phyloP scores from a whole-genome alignment of 768 basidiomycete genomes.

The Mycena venus region DNA sequence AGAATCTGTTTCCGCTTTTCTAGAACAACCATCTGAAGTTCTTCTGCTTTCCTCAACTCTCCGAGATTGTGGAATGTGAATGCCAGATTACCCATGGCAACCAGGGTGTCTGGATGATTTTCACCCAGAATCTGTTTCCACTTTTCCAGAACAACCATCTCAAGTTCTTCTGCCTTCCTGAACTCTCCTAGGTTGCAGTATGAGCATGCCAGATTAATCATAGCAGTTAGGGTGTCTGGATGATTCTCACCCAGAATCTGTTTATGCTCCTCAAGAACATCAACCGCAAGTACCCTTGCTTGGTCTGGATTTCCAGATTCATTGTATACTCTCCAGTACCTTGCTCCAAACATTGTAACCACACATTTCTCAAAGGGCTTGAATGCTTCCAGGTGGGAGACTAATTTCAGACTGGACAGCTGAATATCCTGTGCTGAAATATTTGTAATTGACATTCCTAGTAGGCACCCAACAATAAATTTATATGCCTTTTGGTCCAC shows the following conservation, averaged over 20 bases:
- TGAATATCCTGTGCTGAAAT: neutral
- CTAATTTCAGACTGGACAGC: neutral
- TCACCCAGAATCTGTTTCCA: too few relatives aligned
- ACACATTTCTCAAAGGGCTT: too few relatives aligned
- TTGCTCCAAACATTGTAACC: too few relatives aligned
- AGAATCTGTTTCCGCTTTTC: neutral
- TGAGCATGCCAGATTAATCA: too few relatives aligned
- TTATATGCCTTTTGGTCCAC: neutral
- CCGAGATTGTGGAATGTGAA: neutral
- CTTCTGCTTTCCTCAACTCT: neutral
- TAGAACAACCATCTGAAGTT: neutral
- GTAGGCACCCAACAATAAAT: neutral
- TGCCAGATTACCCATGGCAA: neutral
- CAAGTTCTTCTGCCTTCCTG: too few relatives aligned
- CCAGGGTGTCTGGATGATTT: neutral
- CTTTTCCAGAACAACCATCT: too few relatives aligned
- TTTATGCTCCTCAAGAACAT: too few relatives aligned
- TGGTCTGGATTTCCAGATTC: too few relatives aligned
- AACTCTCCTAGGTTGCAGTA: neutral
- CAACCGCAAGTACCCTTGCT: too few relatives aligned
- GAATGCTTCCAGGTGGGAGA: neutral
- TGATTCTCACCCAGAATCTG: too few relatives aligned
- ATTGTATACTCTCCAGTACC: too few relatives aligned
- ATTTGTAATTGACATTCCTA: neutral
- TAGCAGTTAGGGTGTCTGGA: too few relatives aligned